Evolutionary conservation across 345 rosid species (phyloP), one percentile per base, ranked within the genome.

Genomic region (Dipteronia dyeriana): DNA sequence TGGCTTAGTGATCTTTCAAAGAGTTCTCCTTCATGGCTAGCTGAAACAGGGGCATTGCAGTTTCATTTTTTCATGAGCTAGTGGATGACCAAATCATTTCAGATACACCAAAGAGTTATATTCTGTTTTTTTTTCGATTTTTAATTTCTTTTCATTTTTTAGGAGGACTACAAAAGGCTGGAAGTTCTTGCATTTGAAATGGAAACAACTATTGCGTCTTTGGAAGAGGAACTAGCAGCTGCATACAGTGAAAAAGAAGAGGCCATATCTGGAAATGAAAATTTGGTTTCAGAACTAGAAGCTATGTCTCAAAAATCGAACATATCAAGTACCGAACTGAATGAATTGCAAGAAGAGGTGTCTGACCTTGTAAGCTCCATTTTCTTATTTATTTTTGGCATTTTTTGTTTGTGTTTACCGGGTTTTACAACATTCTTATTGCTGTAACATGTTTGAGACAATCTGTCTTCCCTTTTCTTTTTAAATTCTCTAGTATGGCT

Each of bases 131-230:
- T 68, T 67, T 66, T 67, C 73, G 26, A 41, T 16, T 31, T 22
- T 13, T 8, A 45, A 45, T 10, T 45, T 71, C 77, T 70, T 69
- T 68, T 13, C 78, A 49, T 76, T 83, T 64, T 79, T 75, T 80
- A 95, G 99, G 99, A 93, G 75, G 96, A 93, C 4, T 88, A 87
- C 81, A 84, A 51, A 76, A 83, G 86, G 80, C 83, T 95, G 80
- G 99, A 93, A 87, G 89, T 90, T 79, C 91, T 88, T 80, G 93
- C 94, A 69, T 91, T 92, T 91, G 98, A 95, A 82, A 91, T 91
- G 99, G 98, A 95, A 81, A 81, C 94, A 83, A 86, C 92, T 66
- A 90, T 91, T 83, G 96, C 90, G 84, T 88, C 98, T 76, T 77
- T 93, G 81, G 97, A 91, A 78, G 96, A 90, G 81, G 86, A 91